Evolutionary conservation across 2,329 filamentous ascomycete genomes (phyloP), one percentile per base, ranked within the genome.

Genomic region (Venturia asperata): DNA sequence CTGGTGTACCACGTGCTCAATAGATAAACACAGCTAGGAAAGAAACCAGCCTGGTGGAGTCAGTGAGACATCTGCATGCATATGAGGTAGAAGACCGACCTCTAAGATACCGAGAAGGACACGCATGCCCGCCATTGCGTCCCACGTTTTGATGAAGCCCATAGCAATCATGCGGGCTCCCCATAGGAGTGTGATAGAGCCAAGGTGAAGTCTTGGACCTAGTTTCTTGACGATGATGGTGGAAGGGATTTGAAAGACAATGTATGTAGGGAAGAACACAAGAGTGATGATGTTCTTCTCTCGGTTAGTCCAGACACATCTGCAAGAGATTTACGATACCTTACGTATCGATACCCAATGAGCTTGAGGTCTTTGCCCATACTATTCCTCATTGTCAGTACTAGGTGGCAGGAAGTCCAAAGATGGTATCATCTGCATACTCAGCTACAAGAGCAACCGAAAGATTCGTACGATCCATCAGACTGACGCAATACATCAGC

Each of bases 381-480:
- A 37, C 76, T 77, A 37, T 30, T n/a, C 27, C 27, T 13, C n/a
- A 2, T 47, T 74, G 47, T 64, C 37, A 56, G 19, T 37, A 19
- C 9, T 27, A 3, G 34, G 30, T 41, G 3, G n/a, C 5, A 80
- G 71, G 27, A 17, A 55, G 3, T 67, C 62, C 30, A 72, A 65
- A 60, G 52, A 45, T 34, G 27, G 10, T 27, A 3, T 19, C 15
- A 17, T 41, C 13, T 39, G 42, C 27, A 24, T 58, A 82, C 80
- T 82, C 90, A 24, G 90, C 89, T 72, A 93, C 87, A 58, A 84
- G 84, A 55, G 89, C 89, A 27, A 84, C 80, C 19, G 84, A 84
- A 72, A 92, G 77, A 74, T 93, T 93, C 1, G 88, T 91, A 42
- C 90, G 81, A 72, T 94, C 90, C 85, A 93, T 90, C 66, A 93